Percentiles rank a stretch among this genome's conserved stretches.
These are phyloP conservation scores for Talaromyces piceae DNA, from an alignment of 2,329 filamentous ascomycete genomes.

Conservation along the genomic window DNA sequence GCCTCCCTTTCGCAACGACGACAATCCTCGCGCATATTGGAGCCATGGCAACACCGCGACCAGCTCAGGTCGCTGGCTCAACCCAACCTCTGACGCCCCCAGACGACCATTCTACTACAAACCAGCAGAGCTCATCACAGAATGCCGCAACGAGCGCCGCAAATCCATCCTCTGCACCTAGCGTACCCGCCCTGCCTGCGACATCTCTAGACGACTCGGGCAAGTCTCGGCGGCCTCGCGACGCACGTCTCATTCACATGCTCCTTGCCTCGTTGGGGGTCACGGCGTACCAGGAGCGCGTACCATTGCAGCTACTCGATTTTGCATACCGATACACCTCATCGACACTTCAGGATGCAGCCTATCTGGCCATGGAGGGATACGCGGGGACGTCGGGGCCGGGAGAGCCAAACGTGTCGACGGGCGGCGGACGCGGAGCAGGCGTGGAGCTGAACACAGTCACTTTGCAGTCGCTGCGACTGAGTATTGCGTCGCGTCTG, in stretches of 20 bases:
- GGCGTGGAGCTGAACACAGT: constrained; percentile 44
- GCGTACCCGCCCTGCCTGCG: constrained; percentile 31
- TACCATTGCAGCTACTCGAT: constrained; percentile 45
- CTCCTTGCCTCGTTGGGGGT: constrained; percentile 43
- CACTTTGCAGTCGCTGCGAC: constrained; percentile 50
- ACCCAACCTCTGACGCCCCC: constrained; percentile 38
- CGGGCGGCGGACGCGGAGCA: constrained; percentile 27
- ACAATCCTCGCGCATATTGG: too few relatives aligned
- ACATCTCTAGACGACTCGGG: constrained; percentile 41
- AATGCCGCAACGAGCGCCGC: constrained; percentile 16
- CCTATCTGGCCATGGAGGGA: constrained; percentile 45
- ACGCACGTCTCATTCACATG: constrained; percentile 45
- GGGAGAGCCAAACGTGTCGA: constrained; percentile 20
- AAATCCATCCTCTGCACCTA: constrained; percentile 16
- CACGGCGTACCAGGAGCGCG: constrained; percentile 45
- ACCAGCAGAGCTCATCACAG: constrained; percentile 19
- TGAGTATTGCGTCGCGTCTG: constrained; percentile 53
- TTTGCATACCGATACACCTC: constrained; percentile 50
- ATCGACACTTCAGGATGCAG: constrained; percentile 44
- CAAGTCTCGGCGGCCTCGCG: constrained; percentile 41
- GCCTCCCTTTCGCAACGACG: not conserved
- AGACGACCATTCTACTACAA: constrained; percentile 28
- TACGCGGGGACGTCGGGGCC: constrained; percentile 36
- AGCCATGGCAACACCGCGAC: constrained; percentile 29
- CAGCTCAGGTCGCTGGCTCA: constrained; percentile 23